Percentiles rank a stretch among this genome's conserved stretches.
Evolutionary conservation across 306 rosid genomes (phyloP).

Genomic region (Purshia tridentata): DNA sequence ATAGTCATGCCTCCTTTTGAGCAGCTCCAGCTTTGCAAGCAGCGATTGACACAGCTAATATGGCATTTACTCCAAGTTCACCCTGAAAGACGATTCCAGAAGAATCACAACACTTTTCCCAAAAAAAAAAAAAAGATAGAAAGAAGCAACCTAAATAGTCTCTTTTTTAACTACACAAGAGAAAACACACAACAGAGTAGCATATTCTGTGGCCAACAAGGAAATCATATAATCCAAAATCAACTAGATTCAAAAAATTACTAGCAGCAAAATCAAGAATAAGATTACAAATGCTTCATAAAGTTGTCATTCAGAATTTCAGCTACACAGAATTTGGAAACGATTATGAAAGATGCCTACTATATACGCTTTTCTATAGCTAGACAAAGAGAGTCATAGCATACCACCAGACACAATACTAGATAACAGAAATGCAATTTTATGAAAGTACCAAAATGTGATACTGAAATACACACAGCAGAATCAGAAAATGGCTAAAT

Average conservation of each 20-base stretch:
- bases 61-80: slow-evolving; percentile 91
- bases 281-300: not conserved
- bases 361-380: not conserved
- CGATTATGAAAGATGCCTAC: not conserved
- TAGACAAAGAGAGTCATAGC: not conserved
- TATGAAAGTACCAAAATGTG: not conserved
- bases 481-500: slow-evolving; percentile 12
- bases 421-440: not conserved
- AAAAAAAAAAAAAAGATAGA: slow-evolving; percentile 18
- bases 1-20: slow-evolving; percentile 66
- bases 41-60: slow-evolving; percentile 90
- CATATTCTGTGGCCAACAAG: not conserved
- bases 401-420: not conserved
- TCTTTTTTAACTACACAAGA: not conserved
- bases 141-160: not conserved
- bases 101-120: slow-evolving; percentile 4
- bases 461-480: slow-evolving; percentile 4
- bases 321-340: not conserved
- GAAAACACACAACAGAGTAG: not conserved
- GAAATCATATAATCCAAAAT: not conserved
- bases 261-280: not conserved
- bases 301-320: not conserved
- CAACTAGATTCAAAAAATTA: not conserved
- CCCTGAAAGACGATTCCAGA: slow-evolving; percentile 43
- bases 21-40: slow-evolving; percentile 96